These are phyloP conservation scores for Ophiognomonia clavigignenti-juglandacearum DNA, from an alignment of 2,329 filamentous ascomycete species.

Conservation along the genomic window DNA sequence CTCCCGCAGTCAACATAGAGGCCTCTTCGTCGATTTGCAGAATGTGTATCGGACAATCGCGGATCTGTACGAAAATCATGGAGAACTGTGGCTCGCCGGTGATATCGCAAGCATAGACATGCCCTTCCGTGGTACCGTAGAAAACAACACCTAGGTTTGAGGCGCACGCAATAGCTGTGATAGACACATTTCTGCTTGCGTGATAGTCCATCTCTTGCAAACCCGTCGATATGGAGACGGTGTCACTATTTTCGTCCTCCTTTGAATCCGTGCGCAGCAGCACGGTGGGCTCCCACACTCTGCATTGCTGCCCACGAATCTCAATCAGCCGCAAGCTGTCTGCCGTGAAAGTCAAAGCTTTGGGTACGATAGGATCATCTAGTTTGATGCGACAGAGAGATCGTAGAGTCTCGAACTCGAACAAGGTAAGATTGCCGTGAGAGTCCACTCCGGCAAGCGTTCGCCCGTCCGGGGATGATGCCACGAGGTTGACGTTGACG, in stretches of 20 bases:
- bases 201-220: constrained; percentile 15
- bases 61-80: constrained; percentile 16
- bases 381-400: constrained; percentile 16
- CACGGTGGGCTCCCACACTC: constrained; percentile 22
- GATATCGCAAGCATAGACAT: constrained; percentile 18
- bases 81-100: constrained; percentile 10
- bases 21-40: constrained; percentile 18
- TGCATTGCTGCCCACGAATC: constrained; percentile 18
- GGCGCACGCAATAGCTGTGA: constrained; percentile 18
- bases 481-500: constrained; percentile 19
- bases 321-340: constrained; percentile 21
- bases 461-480: constrained; percentile 24
- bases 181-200: neutral
- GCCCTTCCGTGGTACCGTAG: constrained; percentile 19
- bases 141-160: constrained; percentile 9
- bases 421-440: constrained; percentile 22
- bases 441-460: constrained; percentile 24
- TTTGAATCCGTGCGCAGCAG: constrained; percentile 16
- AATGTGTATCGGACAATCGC: constrained; percentile 1
- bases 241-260: constrained; percentile 17
- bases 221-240: constrained; percentile 4
- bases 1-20: constrained; percentile 14
- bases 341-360: constrained; percentile 17
- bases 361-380: constrained; percentile 2
- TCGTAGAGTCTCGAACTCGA: constrained; percentile 22